Conservation (phyloP, 306 rosid species). For the Amphicarpaea edgeworthii region DNA sequence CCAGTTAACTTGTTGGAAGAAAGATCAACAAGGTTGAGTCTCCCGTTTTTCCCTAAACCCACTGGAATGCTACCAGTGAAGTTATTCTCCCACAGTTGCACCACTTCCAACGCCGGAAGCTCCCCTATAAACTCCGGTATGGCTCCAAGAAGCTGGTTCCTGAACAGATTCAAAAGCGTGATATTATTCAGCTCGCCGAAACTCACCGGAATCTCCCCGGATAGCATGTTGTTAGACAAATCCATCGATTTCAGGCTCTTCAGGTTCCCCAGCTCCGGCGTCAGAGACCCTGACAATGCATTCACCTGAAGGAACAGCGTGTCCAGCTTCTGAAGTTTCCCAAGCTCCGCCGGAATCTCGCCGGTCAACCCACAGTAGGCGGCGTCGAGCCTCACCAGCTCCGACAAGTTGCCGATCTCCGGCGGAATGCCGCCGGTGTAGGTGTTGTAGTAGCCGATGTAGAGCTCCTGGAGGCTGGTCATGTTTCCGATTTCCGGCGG, state of each 20-base stretch:
- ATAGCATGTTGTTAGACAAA: slow-evolving; percentile 78
- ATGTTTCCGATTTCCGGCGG: slow-evolving; percentile 88
- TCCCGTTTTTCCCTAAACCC: slow-evolving; percentile 83
- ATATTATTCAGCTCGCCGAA: slow-evolving; percentile 72
- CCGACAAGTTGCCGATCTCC: slow-evolving; percentile 78
- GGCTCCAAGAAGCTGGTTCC: slow-evolving; percentile 91
- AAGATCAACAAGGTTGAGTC: slow-evolving; percentile 68
- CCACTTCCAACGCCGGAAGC: slow-evolving; percentile 75
- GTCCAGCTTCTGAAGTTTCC: slow-evolving; percentile 76
- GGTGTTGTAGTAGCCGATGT: slow-evolving; percentile 78
- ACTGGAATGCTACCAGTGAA: slow-evolving; percentile 86
- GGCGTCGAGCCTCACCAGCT: slow-evolving; percentile 79
- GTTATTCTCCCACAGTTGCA: slow-evolving; percentile 96
- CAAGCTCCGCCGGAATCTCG: slow-evolving; percentile 79
- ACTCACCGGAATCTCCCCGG: slow-evolving; percentile 81
- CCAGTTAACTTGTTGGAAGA: slow-evolving; percentile 94
- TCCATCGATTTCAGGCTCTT: slow-evolving; percentile 87
- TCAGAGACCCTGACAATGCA: slow-evolving; percentile 75
- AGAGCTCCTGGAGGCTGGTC: slow-evolving; percentile 73
- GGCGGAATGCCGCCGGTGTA: slow-evolving; percentile 78
- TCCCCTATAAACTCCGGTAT: slow-evolving; percentile 88
- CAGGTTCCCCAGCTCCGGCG: slow-evolving; percentile 73
- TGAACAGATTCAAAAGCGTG: slow-evolving; percentile 78
- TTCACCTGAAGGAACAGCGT: slow-evolving; percentile 95
- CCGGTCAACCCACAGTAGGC: slow-evolving; percentile 85